A percentile compares a stretch with the other conserved stretches of the same genome.
phyloP scores from a whole-genome alignment of 345 rosid genomes.

The Boechera divaricarpa region DNA sequence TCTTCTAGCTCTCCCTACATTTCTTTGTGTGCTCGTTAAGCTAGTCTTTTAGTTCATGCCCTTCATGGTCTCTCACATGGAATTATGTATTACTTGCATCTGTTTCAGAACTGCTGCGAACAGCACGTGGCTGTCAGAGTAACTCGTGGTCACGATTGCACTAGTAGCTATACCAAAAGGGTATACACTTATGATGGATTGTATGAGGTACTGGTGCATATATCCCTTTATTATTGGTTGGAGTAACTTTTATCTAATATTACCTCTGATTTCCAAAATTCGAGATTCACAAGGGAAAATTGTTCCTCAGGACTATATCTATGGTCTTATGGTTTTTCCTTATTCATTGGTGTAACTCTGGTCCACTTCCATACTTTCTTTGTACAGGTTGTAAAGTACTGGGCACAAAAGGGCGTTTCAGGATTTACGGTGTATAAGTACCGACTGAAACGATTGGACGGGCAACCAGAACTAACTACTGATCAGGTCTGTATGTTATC shows the following conservation, averaged over 20 bases:
- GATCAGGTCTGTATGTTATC: slow-evolving; percentile 62
- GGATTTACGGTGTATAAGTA: slow-evolving; percentile 89
- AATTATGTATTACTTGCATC: slow-evolving; percentile 21
- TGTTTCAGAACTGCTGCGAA: slow-evolving; percentile 73
- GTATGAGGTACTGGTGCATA: slow-evolving; percentile 62
- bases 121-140: slow-evolving; percentile 77
- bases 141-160: slow-evolving; percentile 75
- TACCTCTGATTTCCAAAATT: slow-evolving; percentile 3
- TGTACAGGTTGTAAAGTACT: slow-evolving; percentile 73
- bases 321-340: slow-evolving; percentile 1
- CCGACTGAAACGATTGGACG: slow-evolving; percentile 65
- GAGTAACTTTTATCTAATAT: slow-evolving; percentile 1
- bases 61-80: slow-evolving; percentile 19
- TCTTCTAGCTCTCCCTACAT: slow-evolving; percentile 10
- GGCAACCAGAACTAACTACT: slow-evolving; percentile 88
- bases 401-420: slow-evolving; percentile 92
- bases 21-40: neutral
- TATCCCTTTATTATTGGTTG: slow-evolving; percentile 16
- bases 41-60: neutral
- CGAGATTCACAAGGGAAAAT: neutral
- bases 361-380: slow-evolving; percentile 28
- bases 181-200: slow-evolving; percentile 93
- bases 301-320: neutral
- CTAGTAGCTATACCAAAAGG: slow-evolving; percentile 69
- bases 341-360: slow-evolving; percentile 8